phyloP scores from a whole-genome alignment of 2,329 filamentous ascomycete genomes.

The Penicillium sp. region DNA sequence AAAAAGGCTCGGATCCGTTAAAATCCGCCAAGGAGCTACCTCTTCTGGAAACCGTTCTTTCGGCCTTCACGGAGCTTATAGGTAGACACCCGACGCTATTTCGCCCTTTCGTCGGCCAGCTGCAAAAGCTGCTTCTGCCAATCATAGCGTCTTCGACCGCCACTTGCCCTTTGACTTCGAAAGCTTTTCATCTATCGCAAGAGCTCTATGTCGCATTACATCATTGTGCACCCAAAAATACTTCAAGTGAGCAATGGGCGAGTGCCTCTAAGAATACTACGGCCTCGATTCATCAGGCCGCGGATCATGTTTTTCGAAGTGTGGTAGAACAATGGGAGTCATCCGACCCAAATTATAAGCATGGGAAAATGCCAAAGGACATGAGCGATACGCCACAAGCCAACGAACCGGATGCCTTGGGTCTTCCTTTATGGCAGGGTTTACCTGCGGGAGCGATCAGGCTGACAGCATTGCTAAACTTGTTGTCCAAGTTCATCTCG shows the following conservation, averaged over 20 bases:
- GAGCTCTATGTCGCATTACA: constrained; percentile 68
- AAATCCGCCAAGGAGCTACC: constrained; percentile 31
- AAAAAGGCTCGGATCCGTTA: constrained; percentile 14
- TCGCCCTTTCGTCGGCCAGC: constrained; percentile 67
- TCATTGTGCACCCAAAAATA: constrained; percentile 76
- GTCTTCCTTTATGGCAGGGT: constrained; percentile 68
- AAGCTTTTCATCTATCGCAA: constrained; percentile 57
- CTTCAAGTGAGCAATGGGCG: constrained; percentile 72
- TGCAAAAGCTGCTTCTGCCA: constrained; percentile 57
- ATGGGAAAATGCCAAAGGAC: constrained; percentile 30
- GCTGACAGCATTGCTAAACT: constrained; percentile 60
- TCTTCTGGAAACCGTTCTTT: constrained; percentile 65
- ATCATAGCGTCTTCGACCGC: constrained; percentile 64
- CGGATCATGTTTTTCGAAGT: constrained; percentile 73
- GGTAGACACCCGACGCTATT: constrained; percentile 81
- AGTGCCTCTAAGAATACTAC: constrained; percentile 62
- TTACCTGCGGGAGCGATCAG: constrained; percentile 70
- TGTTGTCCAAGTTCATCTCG: constrained; percentile 61
- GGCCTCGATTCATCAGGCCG: constrained; percentile 63
- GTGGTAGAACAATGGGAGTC: constrained; percentile 81
- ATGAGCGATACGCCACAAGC: constrained; percentile 35
- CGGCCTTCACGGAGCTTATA: constrained; percentile 67
- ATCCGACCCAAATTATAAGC: constrained; percentile 42
- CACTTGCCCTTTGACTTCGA: constrained; percentile 44
- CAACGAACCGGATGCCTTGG: constrained; percentile 39